Evolutionary conservation across 495 filamentous ascomycete genomes (phyloP).

Genomic region (Penicillium turbatum): DNA sequence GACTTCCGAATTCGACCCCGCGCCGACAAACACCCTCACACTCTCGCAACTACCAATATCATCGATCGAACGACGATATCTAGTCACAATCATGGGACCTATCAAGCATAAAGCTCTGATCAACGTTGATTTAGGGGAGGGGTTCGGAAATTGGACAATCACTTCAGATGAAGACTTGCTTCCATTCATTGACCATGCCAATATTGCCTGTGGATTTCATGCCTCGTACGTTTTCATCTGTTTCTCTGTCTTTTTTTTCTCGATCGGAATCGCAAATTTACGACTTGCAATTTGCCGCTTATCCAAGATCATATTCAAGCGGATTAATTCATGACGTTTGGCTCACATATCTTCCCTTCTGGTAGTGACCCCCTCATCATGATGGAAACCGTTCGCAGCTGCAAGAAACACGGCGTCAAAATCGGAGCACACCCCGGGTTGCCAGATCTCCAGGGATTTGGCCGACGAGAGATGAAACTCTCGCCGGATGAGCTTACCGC

Average conservation of each 20-base stretch:
- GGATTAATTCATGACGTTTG: too few species aligned
- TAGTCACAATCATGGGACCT: slow-evolving; percentile 28
- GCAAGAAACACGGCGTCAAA: slow-evolving; percentile 50
- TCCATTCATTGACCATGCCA: slow-evolving; percentile 56
- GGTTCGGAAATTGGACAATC: slow-evolving; percentile 43
- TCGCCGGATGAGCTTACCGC: slow-evolving; percentile 53
- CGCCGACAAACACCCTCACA: too few species aligned
- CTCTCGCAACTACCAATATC: too few species aligned
- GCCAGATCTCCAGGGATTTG: slow-evolving; percentile 60
- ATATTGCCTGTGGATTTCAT: slow-evolving; percentile 60
- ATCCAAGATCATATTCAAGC: background rate
- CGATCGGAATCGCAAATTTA: too few species aligned
- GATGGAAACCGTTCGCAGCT: slow-evolving; percentile 51
- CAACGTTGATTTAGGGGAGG: slow-evolving; percentile 52
- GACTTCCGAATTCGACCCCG: too few species aligned
- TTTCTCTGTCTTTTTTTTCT: too few species aligned
- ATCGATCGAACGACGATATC: too few species aligned
- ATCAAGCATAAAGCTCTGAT: slow-evolving; percentile 48
- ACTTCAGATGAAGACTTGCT: slow-evolving; percentile 57
- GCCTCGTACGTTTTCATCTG: too few species aligned
- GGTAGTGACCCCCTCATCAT: slow-evolving; percentile 55
- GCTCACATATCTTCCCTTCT: too few species aligned
- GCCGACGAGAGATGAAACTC: slow-evolving; percentile 53
- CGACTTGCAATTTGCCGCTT: too few species aligned
- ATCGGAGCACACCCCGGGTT: slow-evolving; percentile 60